phyloP scores from a whole-genome alignment of 163 green algal species.

The Coccomyxa subellipsoidea region DNA sequence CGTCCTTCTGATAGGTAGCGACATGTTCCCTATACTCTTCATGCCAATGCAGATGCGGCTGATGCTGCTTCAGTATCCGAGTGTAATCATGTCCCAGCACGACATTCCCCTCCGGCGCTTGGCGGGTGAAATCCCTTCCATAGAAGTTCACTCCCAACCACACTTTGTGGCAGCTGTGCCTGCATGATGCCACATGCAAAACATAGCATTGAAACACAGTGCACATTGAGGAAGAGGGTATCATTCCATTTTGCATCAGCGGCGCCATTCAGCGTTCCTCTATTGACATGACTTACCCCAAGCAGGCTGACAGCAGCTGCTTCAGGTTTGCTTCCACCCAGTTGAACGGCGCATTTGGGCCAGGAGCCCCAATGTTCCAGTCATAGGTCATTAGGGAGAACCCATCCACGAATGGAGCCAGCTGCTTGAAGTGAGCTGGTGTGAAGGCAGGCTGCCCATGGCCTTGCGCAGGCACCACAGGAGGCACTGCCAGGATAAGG shows the following conservation, averaged over 20 bases:
- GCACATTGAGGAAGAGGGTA: too few species aligned
- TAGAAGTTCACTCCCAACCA: conserved; percentile 72
- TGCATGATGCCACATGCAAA: neutral
- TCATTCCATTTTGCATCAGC: neutral
- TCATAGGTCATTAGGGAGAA: conserved; percentile 67
- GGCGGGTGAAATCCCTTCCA: conserved; percentile 37
- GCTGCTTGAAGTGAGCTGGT: conserved; percentile 21
- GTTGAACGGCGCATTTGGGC: conserved; percentile 55
- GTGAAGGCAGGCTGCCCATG: conserved; percentile 1
- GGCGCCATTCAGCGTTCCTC: neutral
- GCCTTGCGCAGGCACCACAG: conserved; percentile 20
- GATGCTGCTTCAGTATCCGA: conserved; percentile 14
- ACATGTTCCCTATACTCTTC: conserved; percentile 10
- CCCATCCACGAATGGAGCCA: conserved; percentile 35
- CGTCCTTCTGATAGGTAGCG: conserved; percentile 30
- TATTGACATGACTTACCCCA: neutral
- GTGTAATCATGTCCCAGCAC: conserved; percentile 31
- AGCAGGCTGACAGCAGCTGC: conserved; percentile 16
- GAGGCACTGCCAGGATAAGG: conserved; percentile 50
- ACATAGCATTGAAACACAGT: too few species aligned
- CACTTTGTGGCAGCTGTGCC: conserved; percentile 22
- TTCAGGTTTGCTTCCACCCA: conserved; percentile 54
- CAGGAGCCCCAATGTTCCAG: conserved; percentile 28
- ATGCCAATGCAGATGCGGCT: neutral
- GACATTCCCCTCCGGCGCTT: neutral